A percentile compares a stretch with the other conserved stretches of the same genome.
These are phyloP conservation scores for Alnus glutinosa DNA, from an alignment of 306 rosid species.

Conservation along the genomic window DNA sequence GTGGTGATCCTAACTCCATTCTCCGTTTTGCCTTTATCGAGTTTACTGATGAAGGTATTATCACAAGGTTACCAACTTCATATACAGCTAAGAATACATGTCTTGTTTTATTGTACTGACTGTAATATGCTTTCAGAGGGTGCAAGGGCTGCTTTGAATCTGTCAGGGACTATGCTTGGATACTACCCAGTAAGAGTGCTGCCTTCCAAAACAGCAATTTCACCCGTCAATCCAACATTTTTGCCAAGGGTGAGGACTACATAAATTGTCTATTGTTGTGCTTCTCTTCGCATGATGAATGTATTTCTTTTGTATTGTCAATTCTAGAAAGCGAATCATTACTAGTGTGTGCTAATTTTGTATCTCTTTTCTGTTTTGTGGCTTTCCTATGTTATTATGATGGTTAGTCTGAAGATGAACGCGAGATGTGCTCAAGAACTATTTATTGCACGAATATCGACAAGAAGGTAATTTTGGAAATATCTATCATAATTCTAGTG, in stretches of 20 bases:
- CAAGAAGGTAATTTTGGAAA: constrained; percentile 73
- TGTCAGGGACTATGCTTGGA: constrained; percentile 97
- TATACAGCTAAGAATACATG: constrained; percentile 1
- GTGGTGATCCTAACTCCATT: constrained; percentile 96
- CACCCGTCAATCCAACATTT: constrained; percentile 93
- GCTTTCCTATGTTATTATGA: constrained; percentile 28
- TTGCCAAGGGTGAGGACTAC: constrained; percentile 80
- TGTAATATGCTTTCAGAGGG: constrained; percentile 61
- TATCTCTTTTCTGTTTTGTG: constrained; percentile 18
- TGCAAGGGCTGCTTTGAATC: constrained; percentile 87
- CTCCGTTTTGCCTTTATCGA: constrained; percentile 95
- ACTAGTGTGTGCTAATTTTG: constrained; percentile 12
- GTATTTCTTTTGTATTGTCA: not conserved
- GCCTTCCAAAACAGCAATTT: constrained; percentile 98
- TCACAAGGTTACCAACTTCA: not conserved
- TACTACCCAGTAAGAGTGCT: constrained; percentile 89
- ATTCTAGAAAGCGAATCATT: constrained; percentile 11
- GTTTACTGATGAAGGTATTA: constrained; percentile 95
- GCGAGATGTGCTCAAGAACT: constrained; percentile 99
- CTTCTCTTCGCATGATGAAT: not conserved
- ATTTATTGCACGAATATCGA: constrained; percentile 96
- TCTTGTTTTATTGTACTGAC: constrained; percentile 24
- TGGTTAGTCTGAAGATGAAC: constrained; percentile 85
- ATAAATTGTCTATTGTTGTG: constrained; percentile 3
- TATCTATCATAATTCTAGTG: not conserved